Evolutionary conservation across 2,329 filamentous ascomycete species (phyloP).

Genomic region (Trichophaea hybrida): DNA sequence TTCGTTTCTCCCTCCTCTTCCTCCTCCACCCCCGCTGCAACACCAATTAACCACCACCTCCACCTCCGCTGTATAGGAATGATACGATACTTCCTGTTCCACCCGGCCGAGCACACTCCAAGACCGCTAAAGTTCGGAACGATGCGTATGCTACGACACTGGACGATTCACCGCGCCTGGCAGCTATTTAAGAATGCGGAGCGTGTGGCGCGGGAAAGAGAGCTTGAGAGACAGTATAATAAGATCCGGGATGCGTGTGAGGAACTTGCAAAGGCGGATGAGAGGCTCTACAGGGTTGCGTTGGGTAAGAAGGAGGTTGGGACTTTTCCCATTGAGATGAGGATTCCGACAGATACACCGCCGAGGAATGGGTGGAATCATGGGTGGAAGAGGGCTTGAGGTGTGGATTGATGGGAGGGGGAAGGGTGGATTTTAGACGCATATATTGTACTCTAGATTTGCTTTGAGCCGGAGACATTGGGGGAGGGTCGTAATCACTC

Average conservation of each 20-base stretch:
- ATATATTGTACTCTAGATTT: too few species aligned
- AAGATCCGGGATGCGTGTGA: constrained; percentile 77
- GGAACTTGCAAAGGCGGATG: constrained; percentile 49
- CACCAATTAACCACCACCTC: not conserved
- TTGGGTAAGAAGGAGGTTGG: constrained; percentile 80
- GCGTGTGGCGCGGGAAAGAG: constrained; percentile 48
- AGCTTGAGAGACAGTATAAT: constrained; percentile 66
- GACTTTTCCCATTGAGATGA: constrained; percentile 73
- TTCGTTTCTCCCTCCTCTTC: constrained; percentile 7
- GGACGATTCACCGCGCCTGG: constrained; percentile 98
- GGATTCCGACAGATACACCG: constrained; percentile 72
- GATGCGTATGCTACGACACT: constrained; percentile 78
- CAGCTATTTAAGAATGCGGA: constrained; percentile 60
- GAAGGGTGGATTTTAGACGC: not conserved
- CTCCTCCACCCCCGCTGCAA: not conserved
- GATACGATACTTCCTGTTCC: constrained; percentile 56
- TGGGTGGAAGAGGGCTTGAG: constrained; percentile 55
- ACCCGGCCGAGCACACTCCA: constrained; percentile 45
- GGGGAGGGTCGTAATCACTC: too few species aligned
- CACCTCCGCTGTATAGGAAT: constrained; percentile 27
- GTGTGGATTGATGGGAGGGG: constrained; percentile 20
- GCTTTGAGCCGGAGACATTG: too few species aligned
- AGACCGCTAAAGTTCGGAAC: constrained; percentile 78
- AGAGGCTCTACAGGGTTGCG: constrained; percentile 63
- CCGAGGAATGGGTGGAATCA: constrained; percentile 76